Evolutionary conservation across 2,329 filamentous ascomycete species (phyloP).

Genomic region (Colletotrichum cuscutae): DNA sequence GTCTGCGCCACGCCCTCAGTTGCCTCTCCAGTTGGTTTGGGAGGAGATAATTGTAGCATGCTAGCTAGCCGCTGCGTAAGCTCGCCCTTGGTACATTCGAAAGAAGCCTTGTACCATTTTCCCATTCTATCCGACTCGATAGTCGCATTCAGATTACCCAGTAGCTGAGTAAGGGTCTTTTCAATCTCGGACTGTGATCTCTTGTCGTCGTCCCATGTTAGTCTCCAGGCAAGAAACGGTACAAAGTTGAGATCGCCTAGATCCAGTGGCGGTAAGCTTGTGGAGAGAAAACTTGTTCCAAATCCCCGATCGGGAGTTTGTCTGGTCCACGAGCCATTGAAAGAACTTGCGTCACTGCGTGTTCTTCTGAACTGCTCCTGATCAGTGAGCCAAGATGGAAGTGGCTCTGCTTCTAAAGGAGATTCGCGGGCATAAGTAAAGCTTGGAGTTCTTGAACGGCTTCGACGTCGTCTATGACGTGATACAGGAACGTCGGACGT

Average conservation of each 20-base stretch:
- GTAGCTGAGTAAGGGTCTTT: background rate
- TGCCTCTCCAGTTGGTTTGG: background rate
- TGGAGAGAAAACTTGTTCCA: background rate
- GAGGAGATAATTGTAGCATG: background rate
- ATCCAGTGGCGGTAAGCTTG: background rate
- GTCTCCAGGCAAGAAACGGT: slow-evolving; percentile 5
- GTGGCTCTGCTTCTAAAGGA: background rate
- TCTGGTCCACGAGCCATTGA: background rate
- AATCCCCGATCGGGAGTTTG: background rate
- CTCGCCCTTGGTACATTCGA: background rate
- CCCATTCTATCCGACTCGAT: background rate
- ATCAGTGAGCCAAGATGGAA: too few species aligned
- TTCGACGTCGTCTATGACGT: background rate
- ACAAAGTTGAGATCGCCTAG: background rate
- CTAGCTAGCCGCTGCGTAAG: background rate
- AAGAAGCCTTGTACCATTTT: slow-evolving; percentile 3
- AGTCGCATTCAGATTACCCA: background rate
- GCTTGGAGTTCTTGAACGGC: background rate
- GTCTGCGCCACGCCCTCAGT: background rate
- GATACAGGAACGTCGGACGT: background rate
- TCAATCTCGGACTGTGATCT: background rate
- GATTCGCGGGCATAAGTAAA: background rate
- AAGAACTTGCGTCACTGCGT: background rate
- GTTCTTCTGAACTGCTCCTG: background rate
- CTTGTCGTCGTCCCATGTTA: slow-evolving; percentile 8